Base-by-base conservation (phyloP, 345 rosid genomes). In the Brassica juncea region DNA sequence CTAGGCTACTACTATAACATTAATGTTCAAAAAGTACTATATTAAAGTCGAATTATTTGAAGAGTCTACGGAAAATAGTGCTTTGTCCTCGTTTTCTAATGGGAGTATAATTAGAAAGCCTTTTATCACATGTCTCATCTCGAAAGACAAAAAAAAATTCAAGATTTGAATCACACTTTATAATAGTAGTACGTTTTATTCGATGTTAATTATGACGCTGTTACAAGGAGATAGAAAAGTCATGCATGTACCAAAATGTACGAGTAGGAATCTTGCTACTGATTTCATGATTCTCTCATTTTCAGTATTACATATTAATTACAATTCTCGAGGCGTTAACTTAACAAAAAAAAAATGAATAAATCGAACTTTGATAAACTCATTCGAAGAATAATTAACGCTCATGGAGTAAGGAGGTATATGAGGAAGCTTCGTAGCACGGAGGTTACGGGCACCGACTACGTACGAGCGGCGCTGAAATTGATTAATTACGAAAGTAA, bases 401-500 rank as follows among this genome's bases (percentile, higher is more conserved):
- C 8, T 6, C 19, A 63, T 10, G 2, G 15, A 30, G 19, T 11
- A 44, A 63, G 61, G 19, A 72, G 52, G 54, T 58, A 65, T 25
- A 65, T 25, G 60, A 79, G 68, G 88, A 86, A 82, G 82, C 79
- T 88, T 86, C 89, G 71, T 78, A 58, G 54, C 71, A 63, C 23
- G 74, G 35, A 77, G 82, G 76, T 77, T 77, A 81, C 64, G 66
- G 86, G 79, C 88, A 81, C 90, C 90, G 86, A 81, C 88, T 80
- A 67, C 76, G 79, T 83, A 79, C 72, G 61, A 69, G 54, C 80
- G 83, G 76, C 83, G 80, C 75, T 62, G 14, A 65, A 66, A 37
- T 37, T 71, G 37, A 57, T 65, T 57, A 30, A 27, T 63, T 57
- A 37, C 15, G 58, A 37, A 72, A 57, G 60, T 10, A 39, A 58